Base-by-base conservation (phyloP, 1,284 basidiomycete species). In the Ustilago trichophora region DNA sequence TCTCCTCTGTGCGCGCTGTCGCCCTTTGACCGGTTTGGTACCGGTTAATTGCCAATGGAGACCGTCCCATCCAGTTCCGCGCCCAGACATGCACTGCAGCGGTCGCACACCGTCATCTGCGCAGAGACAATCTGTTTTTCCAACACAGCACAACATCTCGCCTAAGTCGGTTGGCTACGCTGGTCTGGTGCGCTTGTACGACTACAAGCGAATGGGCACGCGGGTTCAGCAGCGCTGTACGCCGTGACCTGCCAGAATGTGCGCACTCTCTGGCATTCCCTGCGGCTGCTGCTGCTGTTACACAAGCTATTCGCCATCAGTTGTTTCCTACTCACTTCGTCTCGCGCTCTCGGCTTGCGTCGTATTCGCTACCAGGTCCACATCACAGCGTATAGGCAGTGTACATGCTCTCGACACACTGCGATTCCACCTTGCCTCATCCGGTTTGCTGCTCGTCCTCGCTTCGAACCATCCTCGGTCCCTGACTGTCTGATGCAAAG, bases 291-390 rank as follows among this genome's bases (percentile, higher is more conserved):
- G n/a, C n/a, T 15, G 13, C 24, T 7, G 5, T 8, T 10, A 34
- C 32, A 41, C 31, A 29, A 24, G 47, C 36, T 57, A 52, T 49
- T 49, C 60, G 36, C 54, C 35, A 64, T 57, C 60, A 57, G n/a
- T 29, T 4, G 25, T 19, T 26, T 19, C 16, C 31, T 52, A 57
- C 60, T 57, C 11, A 53, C 60, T 64, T 35, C 60, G 60, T 64
- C 60, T 53, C 49, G 53, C 34, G 24, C 44, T 56, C 49, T 15
- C n/a, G 19, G 44, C 48, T 37, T 29, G 26, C 29, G 15, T 48
- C 40, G 19, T 38, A 13, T 31, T 38, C 27, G 36, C 44, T 18
- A 37, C 48, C 36, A 44, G 27, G 13, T 13, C 27, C 25, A 13
- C n/a, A 34, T 34, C 25, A 16, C 37, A 25, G 60, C 53, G 53